Conservation (phyloP, 1,284 basidiomycete species). For the Rhizoctonia solani region DNA sequence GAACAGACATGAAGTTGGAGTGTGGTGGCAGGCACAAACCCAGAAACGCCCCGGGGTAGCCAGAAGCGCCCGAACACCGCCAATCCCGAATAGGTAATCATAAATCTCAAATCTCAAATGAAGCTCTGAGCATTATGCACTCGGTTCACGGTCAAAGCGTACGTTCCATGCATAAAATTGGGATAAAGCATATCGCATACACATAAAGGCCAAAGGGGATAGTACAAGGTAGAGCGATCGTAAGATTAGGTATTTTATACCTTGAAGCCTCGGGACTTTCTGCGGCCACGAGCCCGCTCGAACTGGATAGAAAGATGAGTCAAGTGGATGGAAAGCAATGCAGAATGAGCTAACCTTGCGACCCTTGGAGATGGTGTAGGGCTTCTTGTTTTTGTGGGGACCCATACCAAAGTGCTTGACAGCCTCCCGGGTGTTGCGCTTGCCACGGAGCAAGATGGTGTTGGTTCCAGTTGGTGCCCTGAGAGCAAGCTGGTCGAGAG, state of each 20-base stretch:
- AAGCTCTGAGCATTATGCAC: too few species aligned
- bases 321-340: not conserved
- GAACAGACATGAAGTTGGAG: slow-evolving; percentile 9
- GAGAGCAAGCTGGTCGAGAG: slow-evolving; percentile 95
- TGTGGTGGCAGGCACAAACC: slow-evolving; percentile 10
- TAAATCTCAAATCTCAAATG: too few species aligned
- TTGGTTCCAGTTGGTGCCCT: slow-evolving; percentile 94
- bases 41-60: not conserved
- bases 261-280: slow-evolving; percentile 55
- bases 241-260: slow-evolving; percentile 5
- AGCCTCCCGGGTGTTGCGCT: slow-evolving; percentile 91
- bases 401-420: slow-evolving; percentile 97
- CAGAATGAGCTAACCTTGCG: slow-evolving; percentile 68
- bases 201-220: slow-evolving; percentile 26
- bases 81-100: slow-evolving; percentile 10
- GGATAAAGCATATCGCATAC: slow-evolving; percentile 34
- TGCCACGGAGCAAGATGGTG: slow-evolving; percentile 91
- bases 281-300: slow-evolving; percentile 89
- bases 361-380: slow-evolving; percentile 91
- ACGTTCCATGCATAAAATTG: slow-evolving; percentile 34
- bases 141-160: slow-evolving; percentile 19
- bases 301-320: slow-evolving; percentile 53
- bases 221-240: slow-evolving; percentile 9
- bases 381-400: slow-evolving; percentile 93
- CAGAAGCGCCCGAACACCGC: not conserved